Evolutionary conservation across 106 monocot genomes (phyloP), one percentile per base, ranked within the genome.

Genomic region (Dioscorea alata): DNA sequence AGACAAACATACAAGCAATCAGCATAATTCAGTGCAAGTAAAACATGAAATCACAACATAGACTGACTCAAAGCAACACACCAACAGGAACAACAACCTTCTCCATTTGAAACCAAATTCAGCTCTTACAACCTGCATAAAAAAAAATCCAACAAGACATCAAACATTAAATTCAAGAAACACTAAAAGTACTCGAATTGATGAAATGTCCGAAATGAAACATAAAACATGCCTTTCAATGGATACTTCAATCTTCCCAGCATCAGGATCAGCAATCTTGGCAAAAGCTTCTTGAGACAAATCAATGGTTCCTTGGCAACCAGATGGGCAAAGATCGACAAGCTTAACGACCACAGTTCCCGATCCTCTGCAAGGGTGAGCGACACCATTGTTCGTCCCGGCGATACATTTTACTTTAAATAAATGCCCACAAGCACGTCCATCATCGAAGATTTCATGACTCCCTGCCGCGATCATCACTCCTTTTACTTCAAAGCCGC

Each of bases 401-500:
- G 72, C 75, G 1, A 56, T 74, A 77, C 85, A 85, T 8, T 8
- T 73, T 24, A 85, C 78, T 4, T 34, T 51, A 50, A 77, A 82
- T 64, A 1, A 61, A 42, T 23, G 34, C n/a, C 85, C 85, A 48
- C 89, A 89, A 1, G 74, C 77, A 3, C 57, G 64, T 0, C 82
- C 61, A 60, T 80, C 64, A 48, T 67, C 59, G 70, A 73, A 89
- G 9, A 89, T n/a, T 4, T 14, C 71, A 4, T 69, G 69, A 66
- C 89, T 89, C 16, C 82, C 89, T 3, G 89, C 89, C 6, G 89
- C 89, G 42, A 83, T 83, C 82, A 75, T 72, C 28, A 67, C 65
- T 13, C 89, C 85, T 22, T 76, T 35, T 14, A 77, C 50, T 28
- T 65, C 1, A 67, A 35, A 61, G 0, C 85, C 82, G 70, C 82